phyloP scores from a whole-genome alignment of 2,329 filamentous ascomycete genomes.

The Onygenales sp. region DNA sequence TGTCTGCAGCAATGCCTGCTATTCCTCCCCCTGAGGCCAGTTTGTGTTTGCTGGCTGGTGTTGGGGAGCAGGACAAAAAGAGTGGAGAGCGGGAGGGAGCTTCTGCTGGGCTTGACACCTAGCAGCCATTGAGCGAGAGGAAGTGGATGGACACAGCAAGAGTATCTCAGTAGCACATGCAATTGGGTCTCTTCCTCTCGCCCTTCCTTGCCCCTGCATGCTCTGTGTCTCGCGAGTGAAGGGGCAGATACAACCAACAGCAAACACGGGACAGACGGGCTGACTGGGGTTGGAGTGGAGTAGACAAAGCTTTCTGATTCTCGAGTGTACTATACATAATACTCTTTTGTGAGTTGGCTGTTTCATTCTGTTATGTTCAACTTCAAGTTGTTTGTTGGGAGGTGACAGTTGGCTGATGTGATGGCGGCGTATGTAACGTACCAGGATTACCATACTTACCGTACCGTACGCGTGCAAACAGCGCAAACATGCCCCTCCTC shows the following conservation, averaged over 20 bases:
- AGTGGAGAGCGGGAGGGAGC: background rate
- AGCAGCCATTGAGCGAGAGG: background rate
- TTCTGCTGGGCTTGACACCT: background rate
- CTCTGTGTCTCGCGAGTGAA: too few relatives aligned
- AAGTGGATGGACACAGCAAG: background rate
- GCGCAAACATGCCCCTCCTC: conserved; percentile 14
- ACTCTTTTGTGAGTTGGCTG: background rate
- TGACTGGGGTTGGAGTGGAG: too few relatives aligned
- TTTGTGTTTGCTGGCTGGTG: too few relatives aligned
- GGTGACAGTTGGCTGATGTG: background rate
- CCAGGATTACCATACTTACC: background rate
- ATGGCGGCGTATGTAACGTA: background rate
- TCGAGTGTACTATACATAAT: background rate
- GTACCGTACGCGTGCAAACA: conserved; percentile 1
- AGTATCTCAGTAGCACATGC: too few relatives aligned
- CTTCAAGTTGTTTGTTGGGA: background rate
- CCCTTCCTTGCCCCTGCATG: too few relatives aligned
- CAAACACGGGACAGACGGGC: too few relatives aligned
- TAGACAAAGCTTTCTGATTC: too few relatives aligned
- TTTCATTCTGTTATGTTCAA: background rate
- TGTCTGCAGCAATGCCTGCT: too few relatives aligned
- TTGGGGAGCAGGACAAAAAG: background rate
- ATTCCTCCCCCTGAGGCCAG: too few relatives aligned
- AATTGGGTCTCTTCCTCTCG: background rate
- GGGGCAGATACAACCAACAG: too few relatives aligned